Base-by-base conservation (phyloP, 306 rosid species). In the Luffa acutangula region DNA sequence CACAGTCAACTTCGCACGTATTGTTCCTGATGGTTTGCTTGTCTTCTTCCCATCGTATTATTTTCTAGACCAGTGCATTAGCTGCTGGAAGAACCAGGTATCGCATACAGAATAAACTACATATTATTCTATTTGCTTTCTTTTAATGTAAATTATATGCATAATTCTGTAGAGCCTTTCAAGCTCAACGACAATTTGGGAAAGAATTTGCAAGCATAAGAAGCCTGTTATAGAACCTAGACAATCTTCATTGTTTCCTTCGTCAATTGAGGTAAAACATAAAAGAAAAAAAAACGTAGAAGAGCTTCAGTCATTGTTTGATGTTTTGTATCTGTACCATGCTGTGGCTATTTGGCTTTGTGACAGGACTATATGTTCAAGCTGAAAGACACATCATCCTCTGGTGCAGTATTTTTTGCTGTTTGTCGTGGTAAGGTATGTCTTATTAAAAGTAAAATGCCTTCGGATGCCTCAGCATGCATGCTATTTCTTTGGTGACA, bases 381-480 rank as follows among this genome's bases (percentile, higher is more conserved):
- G 85, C 88, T 94, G 88, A 88, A 92, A 84, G 97, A 92, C 80
- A 81, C 85, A 85, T 88, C 98, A 79, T 77, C 84, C 73, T 88
- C 95, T 75, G 98, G 98, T 86, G 98, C 98, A 74, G 86, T 91
- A 42, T 92, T 94, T 85, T 94, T 94, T 64, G 97, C 97, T 54
- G 97, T 94, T 76, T 94, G 98, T 85, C 97, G 97, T 18, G 97
- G 98, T 77, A 94, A 94, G 91, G 98, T 94, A 92, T 83, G 87
- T 66, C 78, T 58, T 67, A 48, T 58, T 78, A 70, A 45, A 36
- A 39, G 60, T 46, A 53, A 77, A 41, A 21, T 43, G 33, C 48
- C 41, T 72, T 80, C 33, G 69, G 9, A 45, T 45, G 77, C 39
- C 45, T 73, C 43, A 11, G 37, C 36, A 48, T 33, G 43, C 77